Percentiles rank a stretch among this genome's conserved stretches.
Evolutionary conservation across 129 eudicot species (phyloP).

Genomic region (Escallonia rubra): DNA sequence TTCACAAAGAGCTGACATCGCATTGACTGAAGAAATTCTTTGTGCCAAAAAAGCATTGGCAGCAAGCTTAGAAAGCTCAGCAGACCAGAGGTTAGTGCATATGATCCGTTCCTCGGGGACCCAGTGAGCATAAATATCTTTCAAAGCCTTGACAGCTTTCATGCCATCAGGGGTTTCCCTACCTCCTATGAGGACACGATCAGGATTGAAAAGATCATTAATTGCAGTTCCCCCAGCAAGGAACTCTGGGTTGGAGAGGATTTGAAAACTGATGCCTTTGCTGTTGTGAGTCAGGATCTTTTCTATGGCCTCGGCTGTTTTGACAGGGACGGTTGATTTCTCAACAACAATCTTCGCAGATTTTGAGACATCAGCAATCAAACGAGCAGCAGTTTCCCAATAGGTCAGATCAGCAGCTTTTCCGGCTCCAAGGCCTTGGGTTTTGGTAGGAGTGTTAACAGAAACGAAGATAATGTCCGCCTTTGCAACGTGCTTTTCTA

Average conservation of each 20-base stretch:
- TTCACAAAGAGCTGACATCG: constrained; percentile 26
- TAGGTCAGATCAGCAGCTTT: constrained; percentile 34
- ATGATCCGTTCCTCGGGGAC: constrained; percentile 25
- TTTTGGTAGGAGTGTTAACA: constrained; percentile 29
- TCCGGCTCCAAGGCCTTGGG: constrained; percentile 28
- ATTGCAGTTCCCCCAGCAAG: constrained; percentile 27
- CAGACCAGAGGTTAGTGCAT: constrained; percentile 29
- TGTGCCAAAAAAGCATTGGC: constrained; percentile 31
- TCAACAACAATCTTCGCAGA: constrained; percentile 28
- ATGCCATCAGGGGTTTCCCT: constrained; percentile 28
- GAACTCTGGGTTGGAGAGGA: constrained; percentile 32
- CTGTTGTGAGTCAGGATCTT: constrained; percentile 29
- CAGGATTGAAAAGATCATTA: constrained; percentile 22
- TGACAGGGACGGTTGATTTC: constrained; percentile 34
- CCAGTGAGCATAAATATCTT: constrained; percentile 29
- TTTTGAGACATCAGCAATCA: constrained; percentile 27
- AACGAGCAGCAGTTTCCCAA: constrained; percentile 35
- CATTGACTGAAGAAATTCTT: constrained; percentile 20
- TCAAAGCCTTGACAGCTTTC: constrained; percentile 24
- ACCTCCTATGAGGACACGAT: constrained; percentile 32
- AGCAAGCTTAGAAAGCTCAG: constrained; percentile 33
- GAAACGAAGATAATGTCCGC: constrained; percentile 20
- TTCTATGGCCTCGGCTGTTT: constrained; percentile 30
- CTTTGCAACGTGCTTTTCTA: constrained; percentile 25
- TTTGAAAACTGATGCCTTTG: constrained; percentile 26